Percentiles rank a stretch among this genome's conserved stretches.
These are phyloP conservation scores for Eruca vesicaria DNA, from an alignment of 441 rosid genomes.

Conservation along the genomic window DNA sequence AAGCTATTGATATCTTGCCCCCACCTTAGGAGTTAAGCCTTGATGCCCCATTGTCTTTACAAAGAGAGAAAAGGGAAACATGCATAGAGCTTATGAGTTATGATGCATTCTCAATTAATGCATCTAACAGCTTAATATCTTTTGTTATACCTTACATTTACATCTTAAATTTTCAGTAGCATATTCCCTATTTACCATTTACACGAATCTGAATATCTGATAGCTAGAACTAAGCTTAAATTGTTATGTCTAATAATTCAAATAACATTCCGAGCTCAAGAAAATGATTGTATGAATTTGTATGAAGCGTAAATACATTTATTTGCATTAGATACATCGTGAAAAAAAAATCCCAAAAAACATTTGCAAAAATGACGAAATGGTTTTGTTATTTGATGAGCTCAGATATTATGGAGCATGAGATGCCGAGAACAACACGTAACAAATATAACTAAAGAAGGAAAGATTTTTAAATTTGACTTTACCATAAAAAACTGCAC, in stretches of 20 bases:
- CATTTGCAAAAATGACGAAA: slow-evolving; percentile 17
- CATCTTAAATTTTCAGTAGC: not conserved
- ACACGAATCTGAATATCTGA: not conserved
- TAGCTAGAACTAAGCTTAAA: not conserved
- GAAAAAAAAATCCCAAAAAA: not conserved
- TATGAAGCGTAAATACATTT: not conserved
- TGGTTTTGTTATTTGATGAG: not conserved
- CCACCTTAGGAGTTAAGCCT: slow-evolving; percentile 17
- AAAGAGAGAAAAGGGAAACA: slow-evolving; percentile 21
- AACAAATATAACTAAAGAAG: slow-evolving; percentile 24
- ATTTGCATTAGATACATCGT: not conserved
- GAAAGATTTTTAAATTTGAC: slow-evolving; percentile 10
- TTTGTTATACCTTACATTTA: not conserved
- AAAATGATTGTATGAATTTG: not conserved
- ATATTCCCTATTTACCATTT: not conserved
- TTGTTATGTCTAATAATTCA: not conserved
- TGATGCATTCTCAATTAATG: slow-evolving; percentile 1
- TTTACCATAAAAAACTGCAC: slow-evolving; percentile 8
- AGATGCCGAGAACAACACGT: slow-evolving; percentile 27
- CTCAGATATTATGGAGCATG: not conserved
- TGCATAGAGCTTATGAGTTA: slow-evolving; percentile 8
- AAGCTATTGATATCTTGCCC: slow-evolving; percentile 15
- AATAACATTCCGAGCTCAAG: not conserved
- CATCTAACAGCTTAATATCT: slow-evolving; percentile 1
- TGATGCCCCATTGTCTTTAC: slow-evolving; percentile 22